Conservation (phyloP, 371 early-diverging fungal species). For the Zancudomyces culisetae region DNA sequence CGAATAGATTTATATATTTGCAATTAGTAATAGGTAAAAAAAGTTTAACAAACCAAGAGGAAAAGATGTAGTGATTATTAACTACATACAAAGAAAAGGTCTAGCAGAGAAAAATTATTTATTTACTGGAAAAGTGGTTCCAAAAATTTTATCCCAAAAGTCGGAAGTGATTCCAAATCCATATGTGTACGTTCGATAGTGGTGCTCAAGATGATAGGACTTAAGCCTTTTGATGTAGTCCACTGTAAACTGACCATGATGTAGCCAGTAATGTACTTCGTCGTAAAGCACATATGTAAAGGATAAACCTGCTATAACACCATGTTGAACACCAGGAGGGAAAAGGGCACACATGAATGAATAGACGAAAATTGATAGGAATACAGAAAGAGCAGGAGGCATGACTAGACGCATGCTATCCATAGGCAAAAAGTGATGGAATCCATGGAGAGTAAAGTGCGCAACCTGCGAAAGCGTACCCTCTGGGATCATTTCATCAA, state of each 20-base stretch:
- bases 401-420: conserved; percentile 88
- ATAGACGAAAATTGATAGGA: conserved; percentile 32
- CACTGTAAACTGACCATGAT: conserved; percentile 61
- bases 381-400: conserved; percentile 67
- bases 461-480: conserved; percentile 42
- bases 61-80: no score
- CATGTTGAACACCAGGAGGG: conserved; percentile 26
- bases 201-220: conserved; percentile 84
- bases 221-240: conserved; percentile 67
- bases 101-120: no score
- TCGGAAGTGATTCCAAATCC: conserved; percentile 89
- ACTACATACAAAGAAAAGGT: no score
- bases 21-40: no score
- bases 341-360: conserved; percentile 29
- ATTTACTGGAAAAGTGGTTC: conserved; percentile 35
- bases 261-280: conserved; percentile 80
- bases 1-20: no score
- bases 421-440: conserved; percentile 93
- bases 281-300: conserved; percentile 81
- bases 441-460: conserved; percentile 83
- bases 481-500: conserved; percentile 73
- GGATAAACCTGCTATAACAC: conserved; percentile 49
- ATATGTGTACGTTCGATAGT: conserved; percentile 66
- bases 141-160: conserved; percentile 76
- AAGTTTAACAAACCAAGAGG: no score